Evolutionary conservation across 441 rosid species (phyloP), one percentile per base, ranked within the genome.

Genomic region (Pelargonium citronellum): DNA sequence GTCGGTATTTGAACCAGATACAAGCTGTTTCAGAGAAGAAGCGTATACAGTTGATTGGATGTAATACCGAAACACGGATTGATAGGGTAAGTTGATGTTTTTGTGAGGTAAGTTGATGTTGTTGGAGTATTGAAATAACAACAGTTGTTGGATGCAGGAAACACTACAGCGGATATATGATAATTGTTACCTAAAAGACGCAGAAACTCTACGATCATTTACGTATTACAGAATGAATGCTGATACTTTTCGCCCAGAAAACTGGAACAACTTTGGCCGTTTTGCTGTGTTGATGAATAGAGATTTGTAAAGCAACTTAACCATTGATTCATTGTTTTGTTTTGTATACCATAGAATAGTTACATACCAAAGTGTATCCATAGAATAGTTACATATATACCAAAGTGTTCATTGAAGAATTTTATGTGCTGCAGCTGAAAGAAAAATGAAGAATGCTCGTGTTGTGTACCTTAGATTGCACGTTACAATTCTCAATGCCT

Each of bases 201-300:
- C 83, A 11, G 87, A 85, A 74, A 82, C 80, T 79, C 81, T 87
- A 78, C 83, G 87, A 78, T 87, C 91, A 8, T 87, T 85, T 78
- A 87, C 85, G 44, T 87, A 79, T 84, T 85, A 83, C 82, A 81
- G 89, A 84, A 81, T 85, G 88, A 84, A 76, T 65, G 87, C 83
- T 71, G 84, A 79, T 67, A 80, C 85, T 65, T 87, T 87, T 80
- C 81, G 83, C 66, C 87, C 74, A 4, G 89, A 87, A 80, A 87
- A 87, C 82, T 85, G 88, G 91, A 85, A 84, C 80, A 85, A 85
- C 75, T 87, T 87, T 82, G 91, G 85, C 46, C 91, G 87, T 55
- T 87, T 87, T 61, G 77, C 84, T 71, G 85, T 86, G 75, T 78
- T 81, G 86, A 85, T 87, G 91, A 85, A 79, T 80, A 74, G 81